These are phyloP conservation scores for Plasmopara viticola DNA, from an alignment of 352 stramenopile genomes.

Conservation along the genomic window DNA sequence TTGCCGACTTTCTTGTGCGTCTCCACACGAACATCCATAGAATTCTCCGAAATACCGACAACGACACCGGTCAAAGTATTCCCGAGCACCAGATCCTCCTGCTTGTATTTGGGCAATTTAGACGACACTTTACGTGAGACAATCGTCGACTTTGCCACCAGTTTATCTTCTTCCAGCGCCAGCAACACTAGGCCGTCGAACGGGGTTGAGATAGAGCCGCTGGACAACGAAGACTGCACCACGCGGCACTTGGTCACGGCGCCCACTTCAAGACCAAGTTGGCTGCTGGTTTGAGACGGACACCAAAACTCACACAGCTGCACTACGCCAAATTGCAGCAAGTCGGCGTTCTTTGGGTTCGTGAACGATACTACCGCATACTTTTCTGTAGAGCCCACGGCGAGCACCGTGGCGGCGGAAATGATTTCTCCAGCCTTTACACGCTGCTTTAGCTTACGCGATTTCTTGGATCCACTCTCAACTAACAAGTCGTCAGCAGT, in stretches of 20 bases:
- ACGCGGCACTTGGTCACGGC: conserved; percentile 37
- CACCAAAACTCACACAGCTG: conserved; percentile 76
- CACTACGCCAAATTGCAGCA: conserved; percentile 49
- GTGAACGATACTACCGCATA: conserved; percentile 68
- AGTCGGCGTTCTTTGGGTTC: conserved; percentile 28
- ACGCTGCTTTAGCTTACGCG: conserved; percentile 63
- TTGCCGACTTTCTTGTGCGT: conserved; percentile 68
- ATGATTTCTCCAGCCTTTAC: conserved; percentile 40
- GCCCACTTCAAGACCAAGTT: conserved; percentile 53
- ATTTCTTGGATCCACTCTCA: conserved; percentile 57
- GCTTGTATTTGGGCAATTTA: conserved; percentile 66
- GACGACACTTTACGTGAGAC: conserved; percentile 26
- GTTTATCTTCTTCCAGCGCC: conserved; percentile 42
- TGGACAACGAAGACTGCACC: conserved; percentile 33
- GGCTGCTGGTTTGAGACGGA: conserved; percentile 46
- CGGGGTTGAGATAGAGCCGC: conserved; percentile 43
- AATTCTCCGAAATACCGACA: conserved; percentile 67
- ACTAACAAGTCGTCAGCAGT: conserved; percentile 41
- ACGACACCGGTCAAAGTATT: conserved; percentile 67
- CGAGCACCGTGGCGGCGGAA: conserved; percentile 39
- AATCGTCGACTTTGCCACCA: conserved; percentile 32
- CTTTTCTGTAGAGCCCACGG: conserved; percentile 40
- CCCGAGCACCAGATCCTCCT: conserved; percentile 52
- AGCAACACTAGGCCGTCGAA: conserved; percentile 73
- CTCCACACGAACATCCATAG: conserved; percentile 81